Evolutionary conservation across 2,329 filamentous ascomycete species (phyloP), one percentile per base, ranked within the genome.

Genomic region (Akanthomyces uredinophilus): DNA sequence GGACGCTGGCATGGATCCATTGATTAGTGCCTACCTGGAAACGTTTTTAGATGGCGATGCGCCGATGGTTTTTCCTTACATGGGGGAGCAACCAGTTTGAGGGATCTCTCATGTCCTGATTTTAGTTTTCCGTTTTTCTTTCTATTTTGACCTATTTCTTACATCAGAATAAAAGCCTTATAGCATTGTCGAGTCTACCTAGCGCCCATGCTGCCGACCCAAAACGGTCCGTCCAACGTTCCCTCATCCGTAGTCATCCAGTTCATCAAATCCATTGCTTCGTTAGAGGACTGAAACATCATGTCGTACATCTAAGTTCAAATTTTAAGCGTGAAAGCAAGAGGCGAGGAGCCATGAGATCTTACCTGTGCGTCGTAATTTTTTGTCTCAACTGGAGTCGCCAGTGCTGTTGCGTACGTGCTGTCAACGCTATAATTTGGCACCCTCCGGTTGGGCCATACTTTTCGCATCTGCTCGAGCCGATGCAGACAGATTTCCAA

Each of bases 11-110:
- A 65, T 65, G 32, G 65, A 64, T 46, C 65, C 61, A 16, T 54
- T 66, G 50, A 66, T 65, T 27, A 64, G 53, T 18, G 65, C 65
- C 14, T 66, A 65, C 27, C 55, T 66, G 59, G 65, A 66, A 53
- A 64, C 58, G 4, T 62, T 65, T 6, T 51, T 66, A 37, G 61
- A 66, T 39, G 51, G 18, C 35, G 61, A 62, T 24, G 59, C 61
- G 16, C 56, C 60, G 2, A 62, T 66, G 58, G 54, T 63, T 27
- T 65, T 66, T 58, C 61, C 63, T 14, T 65, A 64, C 41, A 54
- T 65, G 46, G 65, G 61, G 14, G 64, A 63, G 37, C n/a, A 53
- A n/a, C 5, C n/a, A 39, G n/a, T 22, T 53, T 41, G 7, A 39
- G 8, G 0, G 1, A 39, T 10, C 41, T 16, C n/a, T 5, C 11